Base-by-base conservation (phyloP, 1,139 yeast species). In the Meyerozyma athensensis region DNA sequence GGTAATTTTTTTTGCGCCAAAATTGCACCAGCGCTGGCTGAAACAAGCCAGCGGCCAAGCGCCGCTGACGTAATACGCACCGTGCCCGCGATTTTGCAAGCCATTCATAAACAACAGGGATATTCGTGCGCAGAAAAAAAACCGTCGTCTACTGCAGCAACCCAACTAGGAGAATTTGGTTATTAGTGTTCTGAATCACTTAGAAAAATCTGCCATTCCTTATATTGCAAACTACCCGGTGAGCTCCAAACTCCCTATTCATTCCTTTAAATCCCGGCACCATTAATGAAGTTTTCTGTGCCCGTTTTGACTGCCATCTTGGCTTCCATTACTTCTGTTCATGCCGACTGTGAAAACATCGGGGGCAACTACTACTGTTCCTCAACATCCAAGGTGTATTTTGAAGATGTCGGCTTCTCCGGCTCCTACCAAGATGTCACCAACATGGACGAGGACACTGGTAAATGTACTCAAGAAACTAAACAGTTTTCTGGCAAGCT, bases 351-450 rank as follows among this genome's bases (percentile, higher is more conserved):
- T 46, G 52, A 68, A 32, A 59, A 63, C 45, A 66, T 65, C 36
- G 70, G 63, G 43, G 96, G 96, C 47, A 87, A 86, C 74, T 85
- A 82, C 71, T 89, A 83, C 75, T 87, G 97, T 66, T 63, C 74
- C 46, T 60, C 77, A 46, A 85, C 87, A 42, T 54, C 65, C 44
- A 87, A 86, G 48, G 74, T 90, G 47, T 66, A 72, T 43, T 79
- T 78, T 48, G 65, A 64, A 7, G 81, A 80, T 50, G 65, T 83
- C 35, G 94, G 94, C 3, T 84, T 69, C 53, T 63, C 74, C 8
- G 94, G 94, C 34, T 59, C 73, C 35, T 85, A 76, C 60, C 63
- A 61, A 42, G 79, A 80, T 35, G 86, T 85, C 39, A 72, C 76
- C 51, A 63, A 67, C 41, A 68, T 69, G 61, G 60, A 76, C 50